Evolutionary conservation across 1,139 yeast species (phyloP), one percentile per base, ranked within the genome.

Genomic region (Pneumocystis murina): DNA sequence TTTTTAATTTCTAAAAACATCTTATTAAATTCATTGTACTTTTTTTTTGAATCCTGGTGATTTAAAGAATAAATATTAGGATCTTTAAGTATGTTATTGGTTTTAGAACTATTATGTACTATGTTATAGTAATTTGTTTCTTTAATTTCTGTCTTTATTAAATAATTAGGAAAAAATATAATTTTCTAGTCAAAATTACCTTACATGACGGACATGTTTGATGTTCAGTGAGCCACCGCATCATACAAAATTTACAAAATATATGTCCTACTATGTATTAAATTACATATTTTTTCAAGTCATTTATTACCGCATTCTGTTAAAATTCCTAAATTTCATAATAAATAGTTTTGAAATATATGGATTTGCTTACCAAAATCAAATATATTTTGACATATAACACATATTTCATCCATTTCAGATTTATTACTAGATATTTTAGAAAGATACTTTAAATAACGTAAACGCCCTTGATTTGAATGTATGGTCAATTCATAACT

Each of bases 291-390:
- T 28, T 65, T 66, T 16, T 67, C 62, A 41, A 65, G 64, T 35
- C 64, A 66, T 69, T 84, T 85, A 73, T 91, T 97, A 0, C 97
- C 97, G 78, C 97, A 91, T 24, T 83, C 84, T 0, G 95, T 85
- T 66, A 91, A 77, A 0, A 92, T 80, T 24, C 55, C 55, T 48
- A 24, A 24, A 48, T 48, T 24, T 12, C 24, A 24, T 41, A 7
- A 41, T 48, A 48, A 48, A 24, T 48, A 48, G 7, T 5, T 24
- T 48, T 24, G 10, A 48, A 48, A 10, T 3, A 48, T n/a, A 24
- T 20, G 14, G 28, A 48, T 65, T 59, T 20, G 39, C 62, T 0
- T 48, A 24, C 97, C 97, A 61, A 83, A 78, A 2, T 82, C 78
- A 60, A 90, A 88, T 1, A 80, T 72, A 3, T 83, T 79, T 33